These are phyloP conservation scores for Fusarium sp. DNA, from an alignment of 2,329 filamentous ascomycete species.

Conservation along the genomic window DNA sequence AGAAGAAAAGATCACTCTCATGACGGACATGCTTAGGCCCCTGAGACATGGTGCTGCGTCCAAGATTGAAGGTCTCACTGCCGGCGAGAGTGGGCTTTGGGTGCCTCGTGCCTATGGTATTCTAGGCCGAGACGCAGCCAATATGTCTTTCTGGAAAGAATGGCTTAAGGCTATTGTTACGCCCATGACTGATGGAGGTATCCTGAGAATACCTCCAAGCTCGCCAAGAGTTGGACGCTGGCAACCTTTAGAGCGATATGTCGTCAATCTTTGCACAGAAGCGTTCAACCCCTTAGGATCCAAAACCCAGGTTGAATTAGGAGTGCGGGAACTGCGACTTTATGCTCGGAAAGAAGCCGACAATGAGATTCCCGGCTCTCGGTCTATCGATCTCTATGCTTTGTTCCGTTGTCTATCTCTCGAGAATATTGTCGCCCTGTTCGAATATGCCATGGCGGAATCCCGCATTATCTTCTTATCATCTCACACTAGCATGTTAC, in stretches of 20 bases:
- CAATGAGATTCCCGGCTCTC: constrained; percentile 92
- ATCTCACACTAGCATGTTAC: constrained; percentile 95
- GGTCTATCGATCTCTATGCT: constrained; percentile 91
- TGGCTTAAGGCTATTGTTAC: constrained; percentile 95
- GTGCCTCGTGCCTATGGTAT: constrained; percentile 93
- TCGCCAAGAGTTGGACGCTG: constrained; percentile 92
- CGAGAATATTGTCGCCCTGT: constrained; percentile 89
- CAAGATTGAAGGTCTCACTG: constrained; percentile 95
- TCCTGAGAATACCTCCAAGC: constrained; percentile 85
- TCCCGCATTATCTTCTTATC: constrained; percentile 96
- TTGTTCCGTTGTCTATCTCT: constrained; percentile 91
- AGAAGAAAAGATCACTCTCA: constrained; percentile 95
- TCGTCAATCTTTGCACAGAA: constrained; percentile 96
- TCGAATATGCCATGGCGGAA: constrained; percentile 93
- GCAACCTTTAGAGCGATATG: constrained; percentile 96
- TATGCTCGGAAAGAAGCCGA: constrained; percentile 92
- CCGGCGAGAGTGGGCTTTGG: constrained; percentile 96
- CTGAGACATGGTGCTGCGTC: constrained; percentile 93
- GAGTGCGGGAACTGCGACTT: constrained; percentile 86
- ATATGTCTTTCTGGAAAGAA: constrained; percentile 97
- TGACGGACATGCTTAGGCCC: constrained; percentile 94
- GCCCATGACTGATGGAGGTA: constrained; percentile 89
- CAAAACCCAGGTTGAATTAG: constrained; percentile 94
- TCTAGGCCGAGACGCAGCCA: constrained; percentile 82
- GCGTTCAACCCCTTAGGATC: constrained; percentile 92